phyloP scores from a whole-genome alignment of 1,284 basidiomycete genomes.

The Malassezia yamatoensis region DNA sequence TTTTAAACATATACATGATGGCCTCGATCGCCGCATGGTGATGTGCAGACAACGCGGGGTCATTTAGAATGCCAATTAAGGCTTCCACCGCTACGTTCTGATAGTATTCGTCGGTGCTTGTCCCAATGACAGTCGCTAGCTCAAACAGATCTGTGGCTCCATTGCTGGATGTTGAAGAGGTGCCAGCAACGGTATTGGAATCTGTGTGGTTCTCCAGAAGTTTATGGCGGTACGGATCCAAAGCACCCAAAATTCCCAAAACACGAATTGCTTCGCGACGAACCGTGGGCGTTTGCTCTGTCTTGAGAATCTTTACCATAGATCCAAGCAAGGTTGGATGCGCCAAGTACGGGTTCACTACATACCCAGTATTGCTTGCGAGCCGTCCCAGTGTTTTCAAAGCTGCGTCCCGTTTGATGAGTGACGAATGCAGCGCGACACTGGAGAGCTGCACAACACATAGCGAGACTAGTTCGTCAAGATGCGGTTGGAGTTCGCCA shows the following conservation, averaged over 20 bases:
- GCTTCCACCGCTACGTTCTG: constrained; percentile 90
- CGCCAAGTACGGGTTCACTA: constrained; percentile 79
- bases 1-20: constrained; percentile 98
- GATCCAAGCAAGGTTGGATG: constrained; percentile 82
- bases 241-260: constrained; percentile 88
- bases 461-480: constrained; percentile 77
- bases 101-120: constrained; percentile 74
- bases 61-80: constrained; percentile 76
- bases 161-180: constrained; percentile 41
- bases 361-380: constrained; percentile 89
- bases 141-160: constrained; percentile 54
- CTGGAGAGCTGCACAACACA: constrained; percentile 80
- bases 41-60: constrained; percentile 49
- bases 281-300: constrained; percentile 61
- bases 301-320: constrained; percentile 73
- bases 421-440: constrained; percentile 27
- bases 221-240: constrained; percentile 87
- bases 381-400: constrained; percentile 87
- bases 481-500: constrained; percentile 74
- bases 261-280: constrained; percentile 83
- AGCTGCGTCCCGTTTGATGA: constrained; percentile 67
- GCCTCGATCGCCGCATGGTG: constrained; percentile 86
- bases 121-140: constrained; percentile 52
- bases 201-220: constrained; percentile 65
- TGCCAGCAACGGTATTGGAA: constrained; percentile 57